phyloP scores from a whole-genome alignment of 2,329 filamentous ascomycete genomes.

The Chaetomium sp. region DNA sequence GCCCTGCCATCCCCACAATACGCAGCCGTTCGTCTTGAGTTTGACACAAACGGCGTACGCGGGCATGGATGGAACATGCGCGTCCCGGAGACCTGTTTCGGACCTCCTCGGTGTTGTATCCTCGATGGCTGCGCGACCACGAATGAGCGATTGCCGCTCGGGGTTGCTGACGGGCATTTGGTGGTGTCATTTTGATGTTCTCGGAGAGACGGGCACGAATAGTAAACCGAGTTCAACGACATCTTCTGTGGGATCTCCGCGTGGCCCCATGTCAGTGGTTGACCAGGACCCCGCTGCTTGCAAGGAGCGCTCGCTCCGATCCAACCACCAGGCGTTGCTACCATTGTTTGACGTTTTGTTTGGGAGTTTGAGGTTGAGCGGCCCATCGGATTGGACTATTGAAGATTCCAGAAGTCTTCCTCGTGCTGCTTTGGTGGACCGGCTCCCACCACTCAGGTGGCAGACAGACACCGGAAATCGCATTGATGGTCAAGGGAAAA shows the following conservation, averaged over 20 bases:
- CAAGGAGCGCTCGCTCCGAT: not conserved
- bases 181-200: constrained; percentile 8
- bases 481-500: not conserved
- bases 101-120: too few relatives aligned
- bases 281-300: not conserved
- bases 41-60: too few relatives aligned
- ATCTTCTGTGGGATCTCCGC: constrained; percentile 8
- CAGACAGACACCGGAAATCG: constrained; percentile 4
- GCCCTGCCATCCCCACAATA: not conserved
- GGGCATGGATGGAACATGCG: too few relatives aligned
- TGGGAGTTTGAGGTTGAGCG: not conserved
- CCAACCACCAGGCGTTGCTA: constrained; percentile 1
- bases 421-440: constrained; percentile 10
- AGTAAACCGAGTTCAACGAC: not conserved
- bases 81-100: too few relatives aligned
- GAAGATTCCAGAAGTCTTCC: constrained; percentile 22
- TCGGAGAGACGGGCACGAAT: not conserved
- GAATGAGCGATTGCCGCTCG: not conserved
- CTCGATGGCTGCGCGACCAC: too few relatives aligned
- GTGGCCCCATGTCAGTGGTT: constrained; percentile 10
- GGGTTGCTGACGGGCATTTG: not conserved
- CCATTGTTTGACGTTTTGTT: constrained; percentile 5
- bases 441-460: constrained; percentile 10
- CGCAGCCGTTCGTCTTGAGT: not conserved
- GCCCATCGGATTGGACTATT: constrained; percentile 7